These are phyloP conservation scores for Clitopilus hobsonii DNA, from an alignment of 768 basidiomycete genomes.

Conservation along the genomic window DNA sequence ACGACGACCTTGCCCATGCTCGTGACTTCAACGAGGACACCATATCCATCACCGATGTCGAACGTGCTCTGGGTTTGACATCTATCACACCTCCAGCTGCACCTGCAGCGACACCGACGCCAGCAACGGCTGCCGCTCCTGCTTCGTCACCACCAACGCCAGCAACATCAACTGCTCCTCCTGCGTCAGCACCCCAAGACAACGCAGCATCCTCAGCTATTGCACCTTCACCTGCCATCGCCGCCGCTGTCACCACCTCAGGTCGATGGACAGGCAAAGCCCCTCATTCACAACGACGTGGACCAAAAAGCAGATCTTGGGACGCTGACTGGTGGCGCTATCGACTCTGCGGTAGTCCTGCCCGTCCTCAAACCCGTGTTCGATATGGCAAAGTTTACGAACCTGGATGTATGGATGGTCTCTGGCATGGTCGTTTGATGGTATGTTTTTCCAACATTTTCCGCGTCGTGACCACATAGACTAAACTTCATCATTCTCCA, in stretches of 20 bases:
- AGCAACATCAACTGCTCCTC: neutral
- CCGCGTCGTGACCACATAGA: neutral
- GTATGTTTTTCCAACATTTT: constrained; percentile 27
- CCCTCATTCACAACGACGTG: constrained; percentile 6
- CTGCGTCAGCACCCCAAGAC: neutral
- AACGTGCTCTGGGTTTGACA: neutral
- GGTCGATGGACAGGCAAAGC: constrained; percentile 13
- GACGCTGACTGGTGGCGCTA: constrained; percentile 59
- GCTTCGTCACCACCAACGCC: constrained; percentile 1
- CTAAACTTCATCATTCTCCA: constrained; percentile 3
- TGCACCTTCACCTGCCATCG: neutral
- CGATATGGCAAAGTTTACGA: constrained; percentile 27
- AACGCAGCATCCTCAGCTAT: neutral
- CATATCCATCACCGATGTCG: neutral
- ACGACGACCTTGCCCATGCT: neutral
- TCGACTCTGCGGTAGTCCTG: constrained; percentile 35
- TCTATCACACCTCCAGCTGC: neutral
- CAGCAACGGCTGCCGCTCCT: neutral
- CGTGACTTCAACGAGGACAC: neutral
- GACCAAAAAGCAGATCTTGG: constrained; percentile 35
- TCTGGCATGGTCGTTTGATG: constrained; percentile 55
- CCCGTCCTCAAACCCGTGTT: constrained; percentile 21
- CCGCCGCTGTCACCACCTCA: too few relatives aligned
- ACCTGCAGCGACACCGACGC: neutral
- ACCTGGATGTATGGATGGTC: constrained; percentile 42